phyloP scores from a whole-genome alignment of 768 basidiomycete species.

The Clitopilus passeckerianus region DNA sequence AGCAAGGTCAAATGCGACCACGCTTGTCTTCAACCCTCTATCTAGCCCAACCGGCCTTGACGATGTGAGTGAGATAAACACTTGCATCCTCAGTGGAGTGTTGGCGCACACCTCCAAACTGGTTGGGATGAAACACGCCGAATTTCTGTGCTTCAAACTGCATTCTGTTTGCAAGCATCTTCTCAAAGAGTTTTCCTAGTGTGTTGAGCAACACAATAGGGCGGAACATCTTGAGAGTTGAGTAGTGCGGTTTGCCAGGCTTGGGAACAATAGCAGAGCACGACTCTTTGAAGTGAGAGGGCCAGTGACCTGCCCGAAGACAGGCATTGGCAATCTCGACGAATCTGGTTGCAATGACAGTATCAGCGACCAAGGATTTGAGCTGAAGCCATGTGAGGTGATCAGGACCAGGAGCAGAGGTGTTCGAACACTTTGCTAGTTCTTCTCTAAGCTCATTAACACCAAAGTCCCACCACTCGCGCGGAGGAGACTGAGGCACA shows the following conservation, averaged over 20 bases:
- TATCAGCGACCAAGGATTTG: neutral
- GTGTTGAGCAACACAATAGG: conserved; percentile 2
- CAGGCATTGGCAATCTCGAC: neutral
- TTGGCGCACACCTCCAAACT: neutral
- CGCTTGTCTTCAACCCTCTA: neutral
- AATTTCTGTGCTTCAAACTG: neutral
- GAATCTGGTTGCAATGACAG: neutral
- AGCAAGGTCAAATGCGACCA: conserved; percentile 1
- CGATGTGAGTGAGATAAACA: neutral
- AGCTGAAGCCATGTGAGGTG: neutral
- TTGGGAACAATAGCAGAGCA: neutral
- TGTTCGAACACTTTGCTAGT: neutral
- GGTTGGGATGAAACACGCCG: neutral
- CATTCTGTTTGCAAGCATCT: neutral
- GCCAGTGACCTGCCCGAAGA: neutral
- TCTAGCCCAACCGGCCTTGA: neutral
- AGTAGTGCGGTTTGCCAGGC: neutral
- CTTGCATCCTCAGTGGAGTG: neutral
- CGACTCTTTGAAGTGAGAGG: neutral
- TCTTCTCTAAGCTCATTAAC: too few species aligned
- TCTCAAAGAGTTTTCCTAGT: neutral
- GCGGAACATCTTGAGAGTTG: neutral
- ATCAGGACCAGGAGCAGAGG: neutral
- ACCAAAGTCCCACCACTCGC: too few species aligned
- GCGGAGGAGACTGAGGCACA: neutral